Evolutionary conservation across 2,329 filamentous ascomycete genomes (phyloP), one percentile per base, ranked within the genome.

Genomic region (Sarocladium oryzae): DNA sequence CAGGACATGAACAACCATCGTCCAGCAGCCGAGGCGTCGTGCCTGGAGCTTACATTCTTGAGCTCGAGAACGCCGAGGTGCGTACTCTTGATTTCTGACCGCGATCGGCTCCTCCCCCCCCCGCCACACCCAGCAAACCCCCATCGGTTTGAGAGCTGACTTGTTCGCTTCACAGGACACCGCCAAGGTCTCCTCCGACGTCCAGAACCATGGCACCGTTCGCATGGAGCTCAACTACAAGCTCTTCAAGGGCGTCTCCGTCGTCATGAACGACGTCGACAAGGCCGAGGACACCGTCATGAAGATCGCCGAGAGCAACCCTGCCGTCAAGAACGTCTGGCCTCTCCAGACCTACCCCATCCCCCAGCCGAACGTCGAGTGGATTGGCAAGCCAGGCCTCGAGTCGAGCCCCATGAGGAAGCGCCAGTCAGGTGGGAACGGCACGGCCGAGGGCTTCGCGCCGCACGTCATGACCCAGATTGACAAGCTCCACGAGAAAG

Each of bases 401-500:
- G 16, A 49, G 46, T 56, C 62, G 51, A 54, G 55, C 41, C 56
- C 60, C 35, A 52, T 38, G 2, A 23, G 23, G 16, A 49, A 40
- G 30, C 45, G 43, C 7, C 36, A 40, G 6, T 16, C 53, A 13
- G 63, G 57, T 24, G 56, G 55, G 8, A 56, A 62, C 9, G 51
- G 55, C 4, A 24, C 35, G 5, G 41, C n/a, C 0, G 71, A 76
- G 52, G 68, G 62, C 0, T 76, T 74, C 53, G 65, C 70, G n/a
- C 70, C 77, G 1, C 78, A 81, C 50, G 58, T 76, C 54, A 78
- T 79, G 75, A 79, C 76, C 2, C 77, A 80, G 62, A 72, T 81
- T 16, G 72, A 78, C 60, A 72, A 74, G 68, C 66, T 81, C 33
- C 69, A 69, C 28, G 71, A 69, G 11, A 62, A 73, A 53, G 76